A percentile compares a stretch with the other conserved stretches of the same genome.
These are phyloP conservation scores for Apiotrichum brassicae DNA, from an alignment of 1,284 basidiomycete genomes.

Conservation along the genomic window DNA sequence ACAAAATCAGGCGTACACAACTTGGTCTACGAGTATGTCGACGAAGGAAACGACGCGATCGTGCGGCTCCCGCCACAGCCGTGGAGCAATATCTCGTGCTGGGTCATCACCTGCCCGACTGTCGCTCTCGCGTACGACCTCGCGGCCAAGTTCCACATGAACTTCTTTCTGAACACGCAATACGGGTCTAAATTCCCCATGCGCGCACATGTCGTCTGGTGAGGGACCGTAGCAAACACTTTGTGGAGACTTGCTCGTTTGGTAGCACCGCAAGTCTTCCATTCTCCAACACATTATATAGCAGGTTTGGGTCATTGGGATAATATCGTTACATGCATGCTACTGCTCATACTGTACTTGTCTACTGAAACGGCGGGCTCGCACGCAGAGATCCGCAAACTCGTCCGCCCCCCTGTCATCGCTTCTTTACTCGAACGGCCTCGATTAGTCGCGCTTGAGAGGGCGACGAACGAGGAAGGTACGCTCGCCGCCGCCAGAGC, in stretches of 20 bases:
- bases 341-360: conserved; percentile 12
- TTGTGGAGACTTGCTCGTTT: not conserved
- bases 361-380: not conserved
- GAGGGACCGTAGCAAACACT: not conserved
- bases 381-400: no score
- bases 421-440: no score
- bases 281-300: no score
- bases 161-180: conserved; percentile 15
- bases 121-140: conserved; percentile 25
- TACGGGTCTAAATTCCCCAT: conserved; percentile 21
- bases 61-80: not conserved
- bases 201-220: conserved; percentile 25
- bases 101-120: conserved; percentile 22
- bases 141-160: conserved; percentile 21
- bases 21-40: conserved; percentile 1
- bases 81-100: conserved; percentile 5
- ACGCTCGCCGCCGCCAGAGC: conserved; percentile 36
- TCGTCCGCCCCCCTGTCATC: no score
- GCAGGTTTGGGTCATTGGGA: no score
- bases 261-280: no score
- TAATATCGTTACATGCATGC: conserved; percentile 22
- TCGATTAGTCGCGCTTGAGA: conserved; percentile 45
- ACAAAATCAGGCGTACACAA: not conserved
- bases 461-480: conserved; percentile 40
- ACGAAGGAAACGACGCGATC: not conserved